Evolutionary conservation across 164 flowering plant genomes (phyloP).

Genomic region (Pachysandra terminalis): DNA sequence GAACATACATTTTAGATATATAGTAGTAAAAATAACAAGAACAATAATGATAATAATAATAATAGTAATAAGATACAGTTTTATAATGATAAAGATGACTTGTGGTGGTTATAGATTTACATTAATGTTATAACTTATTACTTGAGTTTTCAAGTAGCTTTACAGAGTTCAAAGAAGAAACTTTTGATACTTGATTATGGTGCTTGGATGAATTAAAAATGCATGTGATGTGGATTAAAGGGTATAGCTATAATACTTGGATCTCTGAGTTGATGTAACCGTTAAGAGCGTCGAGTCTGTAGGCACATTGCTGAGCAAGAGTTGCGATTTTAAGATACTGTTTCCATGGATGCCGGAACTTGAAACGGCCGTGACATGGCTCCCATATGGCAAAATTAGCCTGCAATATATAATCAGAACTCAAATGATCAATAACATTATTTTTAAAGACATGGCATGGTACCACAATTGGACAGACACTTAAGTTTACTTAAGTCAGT

Average conservation of each 20-base stretch:
- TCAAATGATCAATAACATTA: neutral
- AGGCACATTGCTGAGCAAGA: conserved; percentile 61
- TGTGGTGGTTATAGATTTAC: no score
- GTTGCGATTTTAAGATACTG: conserved; percentile 64
- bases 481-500: neutral
- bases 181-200: no score
- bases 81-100: no score
- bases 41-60: no score
- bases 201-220: neutral
- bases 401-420: conserved; percentile 26
- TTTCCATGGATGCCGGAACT: conserved; percentile 76
- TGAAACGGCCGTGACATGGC: conserved; percentile 64
- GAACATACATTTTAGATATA: no score
- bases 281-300: conserved; percentile 60
- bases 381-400: conserved; percentile 89
- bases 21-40: no score
- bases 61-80: no score
- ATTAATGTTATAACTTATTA: no score
- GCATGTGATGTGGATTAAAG: neutral
- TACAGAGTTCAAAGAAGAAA: no score
- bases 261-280: conserved; percentile 32
- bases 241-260: conserved; percentile 29
- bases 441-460: no score
- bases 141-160: no score
- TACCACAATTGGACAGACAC: neutral